Base-by-base conservation (phyloP, 352 stramenopile genomes). In the Globisporangium abappressorium region DNA sequence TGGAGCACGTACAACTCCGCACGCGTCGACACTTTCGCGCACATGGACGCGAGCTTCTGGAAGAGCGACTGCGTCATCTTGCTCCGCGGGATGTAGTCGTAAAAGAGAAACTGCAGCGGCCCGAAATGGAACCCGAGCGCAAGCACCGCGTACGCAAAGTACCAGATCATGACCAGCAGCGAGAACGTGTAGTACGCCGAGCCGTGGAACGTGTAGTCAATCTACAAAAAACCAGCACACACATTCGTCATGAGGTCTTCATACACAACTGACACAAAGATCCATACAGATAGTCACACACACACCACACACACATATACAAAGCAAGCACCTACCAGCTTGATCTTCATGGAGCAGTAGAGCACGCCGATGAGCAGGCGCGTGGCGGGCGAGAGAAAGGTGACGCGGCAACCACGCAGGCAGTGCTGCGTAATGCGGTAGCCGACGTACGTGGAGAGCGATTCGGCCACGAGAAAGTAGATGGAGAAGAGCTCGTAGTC, bases 371-470 rank as follows among this genome's bases (percentile, higher is more conserved):
- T 92, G 71, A 77, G 82, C 66, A 89, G 77, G 46, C 87, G 87
- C 63, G 82, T 74, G 18, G 74, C 73, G 1, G 84, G 81, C 22
- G 84, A 85, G 43, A 95, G 66, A 70, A 91, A 86, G 9, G 68
- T 72, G 49, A 95, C 71, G 24, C 81, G 82, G 66, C 81, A 87
- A 69, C 87, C 85, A 33, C 76, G 80, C 46, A 95, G 72, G 59
- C 83, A 91, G 70, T 95, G 87, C 72, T 92, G 84, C 5, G 82
- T 77, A 71, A 95, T 93, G 65, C 85, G 79, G 63, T 93, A 92
- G 73, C 82, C 86, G 38, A 95, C 70, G 63, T 84, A 93, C 22
- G 87, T 95, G 36, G 87, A 81, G 59, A 93, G 70, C 54, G 77
- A 80, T 75, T 95, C 87, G 46, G 84, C 84, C 34, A 92, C 60